Evolutionary conservation across 2,329 filamentous ascomycete genomes (phyloP).

Genomic region (Hymenoscyphus linearis): DNA sequence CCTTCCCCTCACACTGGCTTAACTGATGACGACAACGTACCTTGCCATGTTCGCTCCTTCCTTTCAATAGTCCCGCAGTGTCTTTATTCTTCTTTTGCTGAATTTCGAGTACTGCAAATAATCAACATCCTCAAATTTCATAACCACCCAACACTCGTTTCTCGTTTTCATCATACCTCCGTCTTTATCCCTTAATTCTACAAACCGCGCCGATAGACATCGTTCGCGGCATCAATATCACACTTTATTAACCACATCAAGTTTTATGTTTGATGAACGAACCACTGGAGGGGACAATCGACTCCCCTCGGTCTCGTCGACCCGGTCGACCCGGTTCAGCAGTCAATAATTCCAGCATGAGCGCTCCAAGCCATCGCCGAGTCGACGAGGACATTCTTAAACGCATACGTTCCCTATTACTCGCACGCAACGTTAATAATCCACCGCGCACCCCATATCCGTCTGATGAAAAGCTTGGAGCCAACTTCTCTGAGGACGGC

Average conservation of each 20-base stretch:
- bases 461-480: conserved; percentile 20
- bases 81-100: too few species aligned
- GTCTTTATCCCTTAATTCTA: conserved; percentile 2
- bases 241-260: neutral
- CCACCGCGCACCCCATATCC: conserved; percentile 25
- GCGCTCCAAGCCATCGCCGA: conserved; percentile 18
- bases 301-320: conserved; percentile 14
- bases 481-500: conserved; percentile 6
- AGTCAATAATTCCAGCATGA: conserved; percentile 19
- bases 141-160: conserved; percentile 13
- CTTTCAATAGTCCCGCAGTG: too few species aligned
- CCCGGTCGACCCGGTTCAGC: conserved; percentile 18
- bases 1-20: too few species aligned
- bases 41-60: too few species aligned
- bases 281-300: conserved; percentile 12
- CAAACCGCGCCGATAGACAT: neutral
- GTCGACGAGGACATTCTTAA: conserved; percentile 28
- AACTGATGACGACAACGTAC: too few species aligned
- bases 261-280: conserved; percentile 20
- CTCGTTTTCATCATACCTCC: neutral
- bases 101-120: too few species aligned
- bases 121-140: neutral
- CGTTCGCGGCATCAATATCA: conserved; percentile 1
- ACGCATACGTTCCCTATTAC: conserved; percentile 27
- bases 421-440: conserved; percentile 22